Conservation (phyloP, 2,329 filamentous ascomycete species). For the Rhexocercosporidium sp. region DNA sequence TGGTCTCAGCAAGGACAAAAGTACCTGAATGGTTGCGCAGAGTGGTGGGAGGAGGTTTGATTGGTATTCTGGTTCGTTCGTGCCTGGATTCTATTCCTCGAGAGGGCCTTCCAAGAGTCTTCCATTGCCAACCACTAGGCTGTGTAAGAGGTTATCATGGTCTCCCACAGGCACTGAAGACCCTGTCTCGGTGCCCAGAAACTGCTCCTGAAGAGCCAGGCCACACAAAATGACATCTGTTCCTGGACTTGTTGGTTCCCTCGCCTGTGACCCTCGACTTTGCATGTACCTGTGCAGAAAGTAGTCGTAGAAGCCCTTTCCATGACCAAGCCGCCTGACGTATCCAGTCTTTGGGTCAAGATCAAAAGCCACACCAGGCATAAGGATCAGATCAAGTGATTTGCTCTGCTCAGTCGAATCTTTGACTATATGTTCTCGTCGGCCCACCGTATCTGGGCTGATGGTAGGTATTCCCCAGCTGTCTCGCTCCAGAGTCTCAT, state of each 20-base stretch:
- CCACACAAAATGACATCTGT: conserved; percentile 69
- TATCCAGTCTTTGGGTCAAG: conserved; percentile 53
- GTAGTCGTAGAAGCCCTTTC: conserved; percentile 96
- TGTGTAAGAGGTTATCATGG: conserved; percentile 81
- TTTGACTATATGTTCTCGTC: conserved; percentile 76
- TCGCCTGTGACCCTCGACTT: conserved; percentile 44
- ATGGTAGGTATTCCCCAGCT: conserved; percentile 96
- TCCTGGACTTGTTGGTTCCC: conserved; percentile 60
- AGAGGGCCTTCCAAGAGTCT: conserved; percentile 51
- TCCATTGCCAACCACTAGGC: conserved; percentile 75
- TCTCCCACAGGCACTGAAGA: conserved; percentile 74
- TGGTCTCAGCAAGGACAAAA: conserved; percentile 31
- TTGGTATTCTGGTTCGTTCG: conserved; percentile 23
- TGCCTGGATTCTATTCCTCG: conserved; percentile 20
- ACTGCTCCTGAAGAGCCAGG: conserved; percentile 84
- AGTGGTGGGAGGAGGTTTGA: conserved; percentile 20
- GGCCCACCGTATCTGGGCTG: conserved; percentile 64
- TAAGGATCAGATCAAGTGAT: conserved; percentile 81
- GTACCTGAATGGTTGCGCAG: conserved; percentile 19
- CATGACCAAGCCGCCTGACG: conserved; percentile 84
- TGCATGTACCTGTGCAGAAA: conserved; percentile 78
- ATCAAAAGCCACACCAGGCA: conserved; percentile 95
- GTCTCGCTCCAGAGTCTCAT: conserved; percentile 76
- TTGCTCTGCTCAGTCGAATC: conserved; percentile 49
- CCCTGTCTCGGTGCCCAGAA: conserved; percentile 63